Percentiles rank a stretch among this genome's conserved stretches.
Conservation (phyloP, 768 basidiomycete species). For the Termitomyces sp. region DNA sequence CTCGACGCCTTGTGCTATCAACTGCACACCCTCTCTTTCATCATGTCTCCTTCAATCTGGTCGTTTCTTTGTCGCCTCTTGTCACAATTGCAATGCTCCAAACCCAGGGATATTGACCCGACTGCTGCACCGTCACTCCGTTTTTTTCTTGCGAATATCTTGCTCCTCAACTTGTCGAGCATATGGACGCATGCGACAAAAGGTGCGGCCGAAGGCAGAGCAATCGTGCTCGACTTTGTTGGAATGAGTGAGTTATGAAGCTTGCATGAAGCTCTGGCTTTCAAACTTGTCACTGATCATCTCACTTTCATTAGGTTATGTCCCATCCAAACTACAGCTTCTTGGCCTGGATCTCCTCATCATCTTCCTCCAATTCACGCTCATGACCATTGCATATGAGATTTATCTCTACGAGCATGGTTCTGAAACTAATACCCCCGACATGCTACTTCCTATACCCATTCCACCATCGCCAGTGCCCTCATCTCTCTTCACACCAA, state of each 20-base stretch:
- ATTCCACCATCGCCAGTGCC: slow-evolving; percentile 21
- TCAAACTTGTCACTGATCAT: background rate
- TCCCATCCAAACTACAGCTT: slow-evolving; percentile 62
- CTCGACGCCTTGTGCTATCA: slow-evolving; percentile 69
- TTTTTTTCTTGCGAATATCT: slow-evolving; percentile 56
- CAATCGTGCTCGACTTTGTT: slow-evolving; percentile 72
- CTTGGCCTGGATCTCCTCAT: slow-evolving; percentile 65
- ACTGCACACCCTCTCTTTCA: slow-evolving; percentile 70
- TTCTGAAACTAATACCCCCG: slow-evolving; percentile 31
- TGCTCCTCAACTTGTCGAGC: slow-evolving; percentile 51
- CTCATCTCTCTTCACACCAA: slow-evolving; percentile 18
- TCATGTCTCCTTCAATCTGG: slow-evolving; percentile 65
- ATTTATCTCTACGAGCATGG: slow-evolving; percentile 35
- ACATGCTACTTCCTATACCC: slow-evolving; percentile 28
- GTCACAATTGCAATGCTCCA: slow-evolving; percentile 60
- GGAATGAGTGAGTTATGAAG: slow-evolving; percentile 54
- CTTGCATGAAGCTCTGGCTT: background rate
- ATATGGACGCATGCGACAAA: slow-evolving; percentile 56
- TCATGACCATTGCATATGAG: slow-evolving; percentile 68
- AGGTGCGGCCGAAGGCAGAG: slow-evolving; percentile 50
- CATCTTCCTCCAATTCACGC: slow-evolving; percentile 57
- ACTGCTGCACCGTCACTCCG: slow-evolving; percentile 49
- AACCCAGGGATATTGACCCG: slow-evolving; percentile 62
- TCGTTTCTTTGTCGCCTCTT: slow-evolving; percentile 46
- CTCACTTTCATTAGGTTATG: slow-evolving; percentile 33